phyloP scores from a whole-genome alignment of 2,329 filamentous ascomycete species.

The Ophiostoma angusticollis region DNA sequence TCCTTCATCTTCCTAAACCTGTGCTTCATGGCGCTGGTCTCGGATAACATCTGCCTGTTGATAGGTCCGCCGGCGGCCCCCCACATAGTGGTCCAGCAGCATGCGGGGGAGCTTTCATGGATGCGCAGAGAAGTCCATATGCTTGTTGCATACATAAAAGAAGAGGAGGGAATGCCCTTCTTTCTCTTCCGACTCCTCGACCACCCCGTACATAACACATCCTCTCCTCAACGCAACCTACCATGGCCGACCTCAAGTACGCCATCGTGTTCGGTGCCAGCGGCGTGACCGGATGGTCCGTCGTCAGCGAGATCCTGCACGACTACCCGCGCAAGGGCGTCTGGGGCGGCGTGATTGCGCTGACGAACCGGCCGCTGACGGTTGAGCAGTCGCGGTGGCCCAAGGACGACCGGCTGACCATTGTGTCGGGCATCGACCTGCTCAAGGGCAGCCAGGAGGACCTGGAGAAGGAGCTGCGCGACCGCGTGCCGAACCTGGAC shows the following conservation, averaged over 20 bases:
- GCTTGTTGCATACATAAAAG: no score
- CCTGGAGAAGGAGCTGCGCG: slow-evolving; percentile 22
- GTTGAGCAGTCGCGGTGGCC: slow-evolving; percentile 25
- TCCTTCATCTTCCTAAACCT: background rate
- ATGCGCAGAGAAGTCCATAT: no score
- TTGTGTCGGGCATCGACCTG: slow-evolving; percentile 30
- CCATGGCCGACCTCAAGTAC: slow-evolving; percentile 8
- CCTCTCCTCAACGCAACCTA: no score
- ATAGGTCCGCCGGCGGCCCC: no score
- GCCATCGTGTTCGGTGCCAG: slow-evolving; percentile 10
- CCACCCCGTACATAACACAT: no score
- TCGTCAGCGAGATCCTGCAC: slow-evolving; percentile 11
- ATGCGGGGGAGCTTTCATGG: no score
- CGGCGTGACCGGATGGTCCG: slow-evolving; percentile 10
- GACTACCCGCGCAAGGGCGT: slow-evolving; percentile 15
- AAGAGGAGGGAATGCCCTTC: no score
- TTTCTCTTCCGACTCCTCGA: no score
- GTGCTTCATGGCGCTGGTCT: no score
- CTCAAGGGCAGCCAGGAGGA: slow-evolving; percentile 26
- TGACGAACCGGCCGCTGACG: slow-evolving; percentile 17
- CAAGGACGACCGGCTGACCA: slow-evolving; percentile 24
- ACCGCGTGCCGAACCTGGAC: slow-evolving; percentile 22
- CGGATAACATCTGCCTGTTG: slow-evolving; percentile 8
- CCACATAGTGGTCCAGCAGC: background rate
- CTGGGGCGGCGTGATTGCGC: slow-evolving; percentile 14